These are phyloP conservation scores for Trichophyton verrucosum DNA, from an alignment of 2,329 filamentous ascomycete species.

Conservation along the genomic window DNA sequence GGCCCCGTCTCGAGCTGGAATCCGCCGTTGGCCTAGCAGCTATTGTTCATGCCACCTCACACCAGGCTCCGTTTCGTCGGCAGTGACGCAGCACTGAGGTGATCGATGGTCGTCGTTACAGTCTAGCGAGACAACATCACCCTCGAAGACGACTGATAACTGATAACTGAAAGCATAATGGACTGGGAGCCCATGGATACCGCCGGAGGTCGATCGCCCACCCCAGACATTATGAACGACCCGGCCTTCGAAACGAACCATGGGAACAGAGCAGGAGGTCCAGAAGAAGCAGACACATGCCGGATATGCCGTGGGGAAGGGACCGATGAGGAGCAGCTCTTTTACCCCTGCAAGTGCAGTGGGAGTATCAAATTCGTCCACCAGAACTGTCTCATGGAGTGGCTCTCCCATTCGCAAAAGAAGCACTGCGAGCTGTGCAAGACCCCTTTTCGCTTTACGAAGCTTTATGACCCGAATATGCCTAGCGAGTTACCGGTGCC, in stretches of 20 bases:
- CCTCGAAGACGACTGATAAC: not conserved
- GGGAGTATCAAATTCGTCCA: slow-evolving; percentile 98
- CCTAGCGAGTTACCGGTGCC: slow-evolving; percentile 66
- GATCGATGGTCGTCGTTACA: not conserved
- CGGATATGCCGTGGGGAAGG: slow-evolving; percentile 91
- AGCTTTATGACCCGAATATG: slow-evolving; percentile 92
- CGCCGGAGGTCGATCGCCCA: not conserved
- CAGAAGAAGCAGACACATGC: slow-evolving; percentile 66
- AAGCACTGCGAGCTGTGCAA: slow-evolving; percentile 99
- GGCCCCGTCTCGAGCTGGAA: not conserved
- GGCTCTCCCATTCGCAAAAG: slow-evolving; percentile 97
- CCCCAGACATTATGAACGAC: slow-evolving; percentile 47
- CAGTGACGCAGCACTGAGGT: not conserved
- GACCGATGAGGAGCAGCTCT: slow-evolving; percentile 69
- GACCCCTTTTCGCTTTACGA: slow-evolving; percentile 94
- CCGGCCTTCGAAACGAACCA: slow-evolving; percentile 36
- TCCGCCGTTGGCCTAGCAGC: not conserved
- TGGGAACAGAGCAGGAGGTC: slow-evolving; percentile 25
- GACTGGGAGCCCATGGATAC: not conserved
- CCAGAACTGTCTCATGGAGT: slow-evolving; percentile 96
- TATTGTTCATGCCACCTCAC: slow-evolving; percentile 2
- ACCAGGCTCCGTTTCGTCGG: not conserved
- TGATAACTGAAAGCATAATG: not conserved
- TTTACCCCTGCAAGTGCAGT: slow-evolving; percentile 97
- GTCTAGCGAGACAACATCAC: not conserved